Percentiles rank a stretch among this genome's conserved stretches.
Conservation (phyloP, 2,329 filamentous ascomycete genomes). For the Thelonectria rubi region DNA sequence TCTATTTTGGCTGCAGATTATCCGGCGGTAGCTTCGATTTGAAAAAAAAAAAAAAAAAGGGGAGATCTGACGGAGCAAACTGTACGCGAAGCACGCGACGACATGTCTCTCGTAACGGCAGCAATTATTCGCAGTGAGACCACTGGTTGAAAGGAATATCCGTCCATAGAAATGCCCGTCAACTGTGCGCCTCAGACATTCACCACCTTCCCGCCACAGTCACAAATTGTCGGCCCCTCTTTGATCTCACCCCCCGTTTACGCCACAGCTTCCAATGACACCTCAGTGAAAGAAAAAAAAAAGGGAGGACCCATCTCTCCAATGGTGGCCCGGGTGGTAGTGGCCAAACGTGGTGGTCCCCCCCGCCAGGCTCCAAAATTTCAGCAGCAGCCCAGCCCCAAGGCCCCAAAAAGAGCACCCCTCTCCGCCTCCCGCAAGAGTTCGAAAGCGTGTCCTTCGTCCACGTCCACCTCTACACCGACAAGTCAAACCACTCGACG, state of each 20-base stretch:
- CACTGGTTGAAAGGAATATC: background rate
- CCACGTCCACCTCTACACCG: conserved; percentile 43
- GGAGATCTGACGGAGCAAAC: too few relatives aligned
- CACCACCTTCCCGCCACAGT: background rate
- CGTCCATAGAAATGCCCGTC: background rate
- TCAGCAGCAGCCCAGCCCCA: conserved; percentile 31
- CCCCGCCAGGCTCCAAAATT: conserved; percentile 27
- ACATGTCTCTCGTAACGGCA: too few relatives aligned
- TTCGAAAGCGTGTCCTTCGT: conserved; percentile 31
- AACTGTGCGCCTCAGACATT: background rate
- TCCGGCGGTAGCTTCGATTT: background rate
- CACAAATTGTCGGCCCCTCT: background rate
- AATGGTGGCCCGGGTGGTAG: too few relatives aligned
- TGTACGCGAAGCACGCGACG: too few relatives aligned
- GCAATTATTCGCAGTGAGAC: too few relatives aligned
- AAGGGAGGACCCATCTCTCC: background rate
- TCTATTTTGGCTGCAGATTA: background rate
- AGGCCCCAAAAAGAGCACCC: conserved; percentile 38
- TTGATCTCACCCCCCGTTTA: background rate
- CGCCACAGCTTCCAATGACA: background rate
- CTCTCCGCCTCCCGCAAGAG: conserved; percentile 32
- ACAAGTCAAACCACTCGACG: conserved; percentile 44
- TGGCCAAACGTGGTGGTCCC: too few relatives aligned
- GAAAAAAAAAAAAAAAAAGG: background rate
- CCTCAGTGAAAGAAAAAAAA: background rate